A percentile compares a stretch with the other conserved stretches of the same genome.
phyloP scores from a whole-genome alignment of 2,329 filamentous ascomycete species.

The Alternaria angustiovoidea region DNA sequence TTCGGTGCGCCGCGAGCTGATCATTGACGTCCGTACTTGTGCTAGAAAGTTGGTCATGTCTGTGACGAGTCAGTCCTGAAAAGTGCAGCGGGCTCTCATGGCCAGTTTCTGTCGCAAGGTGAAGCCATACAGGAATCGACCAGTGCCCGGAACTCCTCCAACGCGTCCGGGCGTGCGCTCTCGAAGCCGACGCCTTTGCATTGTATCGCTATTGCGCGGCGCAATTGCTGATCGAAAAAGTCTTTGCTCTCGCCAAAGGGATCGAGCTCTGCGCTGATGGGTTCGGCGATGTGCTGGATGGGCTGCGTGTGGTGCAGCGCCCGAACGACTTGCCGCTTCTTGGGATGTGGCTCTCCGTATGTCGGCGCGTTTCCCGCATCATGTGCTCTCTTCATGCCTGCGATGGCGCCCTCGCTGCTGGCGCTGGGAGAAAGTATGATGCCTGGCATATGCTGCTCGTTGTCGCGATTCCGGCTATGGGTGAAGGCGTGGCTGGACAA shows the following conservation, averaged over 20 bases:
- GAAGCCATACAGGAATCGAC: conserved; percentile 66
- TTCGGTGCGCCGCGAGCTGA: conserved; percentile 61
- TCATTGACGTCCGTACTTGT: conserved; percentile 66
- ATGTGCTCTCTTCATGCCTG: conserved; percentile 48
- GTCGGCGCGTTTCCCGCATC: conserved; percentile 28
- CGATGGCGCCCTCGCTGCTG: conserved; percentile 40
- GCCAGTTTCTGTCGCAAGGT: conserved; percentile 24
- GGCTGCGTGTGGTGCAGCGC: conserved; percentile 47
- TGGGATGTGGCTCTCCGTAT: conserved; percentile 36
- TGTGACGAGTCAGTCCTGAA: conserved; percentile 41
- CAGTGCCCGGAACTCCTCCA: conserved; percentile 64
- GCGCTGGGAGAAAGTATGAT: conserved; percentile 40
- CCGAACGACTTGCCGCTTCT: conserved; percentile 48
- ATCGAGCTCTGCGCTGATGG: conserved; percentile 45
- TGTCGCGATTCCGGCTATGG: conserved; percentile 14
- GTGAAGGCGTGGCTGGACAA: conserved; percentile 1
- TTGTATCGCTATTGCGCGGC: conserved; percentile 62
- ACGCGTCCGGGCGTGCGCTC: conserved; percentile 61
- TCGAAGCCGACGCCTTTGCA: conserved; percentile 64
- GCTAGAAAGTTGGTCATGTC: conserved; percentile 64
- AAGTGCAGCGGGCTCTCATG: conserved; percentile 5
- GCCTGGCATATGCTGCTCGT: conserved; percentile 44
- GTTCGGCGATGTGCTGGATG: conserved; percentile 43
- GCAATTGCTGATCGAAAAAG: conserved; percentile 63
- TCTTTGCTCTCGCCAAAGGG: conserved; percentile 56